Percentiles rank a stretch among this genome's conserved stretches.
Conservation (phyloP, 106 monocot genomes). For the Dioscorea dumetorum region DNA sequence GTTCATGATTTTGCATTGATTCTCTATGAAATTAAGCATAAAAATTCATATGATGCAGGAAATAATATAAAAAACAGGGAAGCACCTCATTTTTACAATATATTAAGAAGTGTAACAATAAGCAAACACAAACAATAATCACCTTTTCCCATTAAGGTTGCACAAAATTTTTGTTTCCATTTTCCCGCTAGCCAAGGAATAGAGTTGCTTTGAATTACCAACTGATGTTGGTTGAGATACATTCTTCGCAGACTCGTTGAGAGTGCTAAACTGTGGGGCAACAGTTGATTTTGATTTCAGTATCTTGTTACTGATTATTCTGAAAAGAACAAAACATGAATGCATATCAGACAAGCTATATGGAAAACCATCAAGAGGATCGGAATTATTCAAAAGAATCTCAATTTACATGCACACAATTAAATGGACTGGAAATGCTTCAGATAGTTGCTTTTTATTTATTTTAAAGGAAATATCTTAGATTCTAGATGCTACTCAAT, state of each 20-base stretch:
- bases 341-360: too few relatives aligned
- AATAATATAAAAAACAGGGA: background rate
- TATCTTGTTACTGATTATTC: background rate
- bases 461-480: too few relatives aligned
- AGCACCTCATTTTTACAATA: background rate
- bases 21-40: conserved; percentile 8
- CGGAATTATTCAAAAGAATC: too few relatives aligned
- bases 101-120: background rate
- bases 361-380: too few relatives aligned
- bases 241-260: conserved; percentile 4
- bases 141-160: conserved; percentile 24
- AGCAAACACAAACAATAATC: background rate
- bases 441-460: too few relatives aligned
- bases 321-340: too few relatives aligned
- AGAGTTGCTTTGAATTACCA: conserved; percentile 22
- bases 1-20: conserved; percentile 11
- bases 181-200: conserved; percentile 10
- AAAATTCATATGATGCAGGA: background rate
- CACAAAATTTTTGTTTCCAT: conserved; percentile 13
- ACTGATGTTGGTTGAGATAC: conserved; percentile 13
- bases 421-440: too few relatives aligned
- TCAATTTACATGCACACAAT: too few relatives aligned
- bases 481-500: too few relatives aligned
- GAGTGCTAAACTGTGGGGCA: conserved; percentile 13
- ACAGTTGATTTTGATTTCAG: conserved; percentile 22